Evolutionary conservation across 2,329 filamentous ascomycete genomes (phyloP), one percentile per base, ranked within the genome.

Genomic region (Chaetomium globosum): DNA sequence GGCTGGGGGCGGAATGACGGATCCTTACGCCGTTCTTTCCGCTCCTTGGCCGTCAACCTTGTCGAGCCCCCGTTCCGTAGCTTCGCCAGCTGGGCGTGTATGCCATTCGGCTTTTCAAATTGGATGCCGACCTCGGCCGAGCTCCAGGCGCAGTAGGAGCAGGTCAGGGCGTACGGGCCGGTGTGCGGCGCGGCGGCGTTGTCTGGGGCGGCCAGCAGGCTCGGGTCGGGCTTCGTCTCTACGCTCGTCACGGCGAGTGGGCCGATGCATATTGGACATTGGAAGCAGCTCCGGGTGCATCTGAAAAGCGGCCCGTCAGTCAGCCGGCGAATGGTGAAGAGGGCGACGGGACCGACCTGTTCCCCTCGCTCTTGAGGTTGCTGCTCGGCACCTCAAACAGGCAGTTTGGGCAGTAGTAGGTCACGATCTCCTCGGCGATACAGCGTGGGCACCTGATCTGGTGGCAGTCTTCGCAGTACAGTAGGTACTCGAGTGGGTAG

Each of bases 381-480:
- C 92, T 96, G 76, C 91, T 96, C 5, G 94, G 93, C 36, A 97
- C 94, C 78, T 99, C 95, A 74, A 99, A 98, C 64, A 99, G 80
- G 76, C 95, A 99, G 75, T 88, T 94, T 5, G 95, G 95, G 74
- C 95, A 99, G 78, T 92, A 99, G 83, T 93, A 97, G 61, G 92
- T 95, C 56, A 96, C 88, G 63, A 97, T 93, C 79, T 99, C 95
- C 75, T 99, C 95, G 56, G 89, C 86, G 61, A 96, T 91, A 74
- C 95, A 99, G 79, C 93, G 85, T 6, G 92, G 91, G 75, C 95
- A 99, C 71, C 95, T 90, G 68, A 98, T 96, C 77, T 97, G 90
- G 75, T 96, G 92, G 77, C 95, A 99, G 76, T 98, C 95, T 75
- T 97, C 94, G 81, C 95, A 99, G 80, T 96, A 99, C 49, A 98